Base-by-base conservation (phyloP, 495 filamentous ascomycete genomes). In the Xylaria telfairii region DNA sequence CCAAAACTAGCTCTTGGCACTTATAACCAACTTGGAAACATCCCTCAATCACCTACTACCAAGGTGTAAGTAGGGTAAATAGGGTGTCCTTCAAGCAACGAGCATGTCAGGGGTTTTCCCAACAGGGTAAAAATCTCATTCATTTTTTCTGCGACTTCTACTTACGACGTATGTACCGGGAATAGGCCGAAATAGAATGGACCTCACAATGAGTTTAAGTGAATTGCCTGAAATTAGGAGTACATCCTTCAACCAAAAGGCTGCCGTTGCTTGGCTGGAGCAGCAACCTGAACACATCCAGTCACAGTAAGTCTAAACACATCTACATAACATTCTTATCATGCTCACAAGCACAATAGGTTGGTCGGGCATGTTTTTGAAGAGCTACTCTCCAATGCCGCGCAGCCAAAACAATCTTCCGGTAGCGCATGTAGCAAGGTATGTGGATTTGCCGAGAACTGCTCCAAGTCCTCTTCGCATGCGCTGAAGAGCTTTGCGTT, bases 361-460 rank as follows among this genome's bases (percentile, higher is more conserved):
- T 21, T 67, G 6, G 63, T 54, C 37, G 68, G 75, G 62, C 60
- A 59, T 42, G 56, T 73, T 51, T 87, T 81, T 54, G 71, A 78
- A 41, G 78, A 75, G 39, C 78, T 87, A 21, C 74, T 88, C 5
- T 49, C 75, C 21, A 77, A 79, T 66, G 86, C 86, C 13, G 80
- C 81, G 21, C 82, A 83, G 65, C 82, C 85, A 21, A 79, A 65
- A 74, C 82, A 77, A 76, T 82, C 68, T 67, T 82, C 83, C 10
- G 82, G 79, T 19, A 79, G 79, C 65, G 79, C 85, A 19, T 88
- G 85, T 60, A 81, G 84, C 64, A 85, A 83, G 71, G 79, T 88
- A 12, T 87, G 86, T 71, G 83, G 86, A 62, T 85, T 87, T 70
- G 79, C 87, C 68, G 86, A 87, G 74, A 83, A 84, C 65, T 87